These are phyloP conservation scores for Rusavskia elegans DNA, from an alignment of 495 filamentous ascomycete genomes.

Conservation along the genomic window DNA sequence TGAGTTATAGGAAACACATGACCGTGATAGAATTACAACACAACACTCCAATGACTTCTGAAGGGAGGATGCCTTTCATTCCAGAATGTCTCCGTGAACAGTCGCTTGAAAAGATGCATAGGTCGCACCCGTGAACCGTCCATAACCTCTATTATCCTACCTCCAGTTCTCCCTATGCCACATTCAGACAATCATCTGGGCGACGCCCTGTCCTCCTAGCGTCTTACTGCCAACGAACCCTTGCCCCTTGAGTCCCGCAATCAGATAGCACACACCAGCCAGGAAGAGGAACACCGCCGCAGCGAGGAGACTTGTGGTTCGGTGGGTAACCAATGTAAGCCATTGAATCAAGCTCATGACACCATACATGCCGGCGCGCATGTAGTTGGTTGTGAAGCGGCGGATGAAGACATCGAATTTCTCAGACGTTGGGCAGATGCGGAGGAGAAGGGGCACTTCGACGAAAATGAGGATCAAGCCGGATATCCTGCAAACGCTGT, in stretches of 20 bases:
- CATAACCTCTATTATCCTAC: not conserved
- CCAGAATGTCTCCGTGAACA: not conserved
- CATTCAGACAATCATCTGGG: constrained; percentile 89
- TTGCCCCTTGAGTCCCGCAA: constrained; percentile 80
- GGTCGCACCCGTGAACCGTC: not conserved
- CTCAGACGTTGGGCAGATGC: constrained; percentile 91
- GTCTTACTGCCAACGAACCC: constrained; percentile 96
- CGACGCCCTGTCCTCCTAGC: constrained; percentile 80
- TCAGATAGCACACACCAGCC: constrained; percentile 63
- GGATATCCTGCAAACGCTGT: constrained; percentile 40
- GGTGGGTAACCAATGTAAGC: constrained; percentile 42
- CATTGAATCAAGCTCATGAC: constrained; percentile 72
- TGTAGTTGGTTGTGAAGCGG: constrained; percentile 85
- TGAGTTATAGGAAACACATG: not conserved
- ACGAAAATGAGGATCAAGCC: constrained; percentile 86
- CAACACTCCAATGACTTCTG: not conserved
- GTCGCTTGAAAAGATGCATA: not conserved
- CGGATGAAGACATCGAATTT: constrained; percentile 85
- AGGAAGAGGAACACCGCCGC: constrained; percentile 68
- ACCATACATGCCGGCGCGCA: constrained; percentile 82
- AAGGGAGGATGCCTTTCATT: not conserved
- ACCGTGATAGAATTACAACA: not conserved
- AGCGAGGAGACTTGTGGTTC: constrained; percentile 60
- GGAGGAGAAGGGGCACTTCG: constrained; percentile 87
- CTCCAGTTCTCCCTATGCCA: too few species aligned